Evolutionary conservation across 2,329 filamentous ascomycete genomes (phyloP).

Genomic region (Drechslerella stenobrocha): DNA sequence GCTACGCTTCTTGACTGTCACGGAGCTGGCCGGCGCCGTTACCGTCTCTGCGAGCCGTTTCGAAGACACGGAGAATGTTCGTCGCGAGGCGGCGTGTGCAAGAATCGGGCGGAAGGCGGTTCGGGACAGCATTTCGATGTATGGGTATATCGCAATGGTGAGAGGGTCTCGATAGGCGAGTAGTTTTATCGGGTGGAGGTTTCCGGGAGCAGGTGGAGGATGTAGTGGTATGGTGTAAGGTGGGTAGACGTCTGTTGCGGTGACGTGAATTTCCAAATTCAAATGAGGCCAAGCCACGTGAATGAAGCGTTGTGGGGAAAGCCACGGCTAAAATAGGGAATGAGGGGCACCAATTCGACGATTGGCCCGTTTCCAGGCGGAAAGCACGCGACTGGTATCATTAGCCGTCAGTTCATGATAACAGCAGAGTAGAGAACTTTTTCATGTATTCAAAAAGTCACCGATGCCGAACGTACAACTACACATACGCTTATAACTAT

Average conservation of each 20-base stretch:
- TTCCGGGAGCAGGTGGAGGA: background rate
- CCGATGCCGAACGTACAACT: conserved; percentile 16
- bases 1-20: conserved; percentile 46
- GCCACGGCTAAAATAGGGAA: conserved; percentile 33
- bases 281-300: conserved; percentile 5
- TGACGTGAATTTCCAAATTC: conserved; percentile 11
- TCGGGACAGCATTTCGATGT: conserved; percentile 37
- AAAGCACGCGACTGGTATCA: conserved; percentile 37
- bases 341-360: conserved; percentile 28
- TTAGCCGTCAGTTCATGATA: too few relatives aligned
- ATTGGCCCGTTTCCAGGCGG: background rate
- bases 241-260: conserved; percentile 10
- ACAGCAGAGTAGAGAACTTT: conserved; percentile 9
- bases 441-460: conserved; percentile 5
- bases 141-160: background rate
- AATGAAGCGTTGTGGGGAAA: conserved; percentile 35
- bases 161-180: background rate
- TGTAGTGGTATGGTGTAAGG: background rate
- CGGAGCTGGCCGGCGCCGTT: conserved; percentile 14
- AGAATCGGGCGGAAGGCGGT: conserved; percentile 45
- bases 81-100: conserved; percentile 29
- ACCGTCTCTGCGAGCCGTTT: conserved; percentile 30
- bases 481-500: conserved; percentile 14
- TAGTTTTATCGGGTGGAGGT: background rate
- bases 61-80: conserved; percentile 38